Base-by-base conservation (phyloP, 352 stramenopile genomes). In the Phytophthora ramorum region DNA sequence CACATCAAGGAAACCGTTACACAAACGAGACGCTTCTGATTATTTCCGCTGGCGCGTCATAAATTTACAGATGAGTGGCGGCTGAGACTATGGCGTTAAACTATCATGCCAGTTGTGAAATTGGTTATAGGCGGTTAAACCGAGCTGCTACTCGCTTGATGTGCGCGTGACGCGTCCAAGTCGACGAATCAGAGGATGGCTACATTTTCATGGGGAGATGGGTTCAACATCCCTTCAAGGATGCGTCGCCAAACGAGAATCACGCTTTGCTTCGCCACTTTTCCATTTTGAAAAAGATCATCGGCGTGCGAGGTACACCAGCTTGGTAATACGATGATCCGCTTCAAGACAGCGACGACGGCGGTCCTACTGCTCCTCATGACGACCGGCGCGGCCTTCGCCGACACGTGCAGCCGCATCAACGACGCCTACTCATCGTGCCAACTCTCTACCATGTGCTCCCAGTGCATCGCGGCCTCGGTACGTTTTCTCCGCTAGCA, bases 381-480 rank as follows among this genome's bases (percentile, higher is more conserved):
- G 34, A n/a, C 44, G 43, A 5, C 28, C 19, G 8, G 22, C 35
- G 7, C 46, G 30, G 48, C 47, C 32, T 37, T 49, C 12, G 63
- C 58, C 7, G 75, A 78, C 30, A 50, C 52, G 8, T 89, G 80
- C 62, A 54, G 57, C 28, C 46, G 44, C 5, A 61, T 78, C 59
- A 82, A 76, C 51, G 59, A 26, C 40, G 49, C 69, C 10, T 67
- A 59, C 38, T 58, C 85, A 51, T 17, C 62, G 9, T 90, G 81
- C 64, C 66, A 87, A 40, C 63, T 82, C 28, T 66, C 69, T n/a
- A 28, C 48, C 17, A 76, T 82, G 52, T 90, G 81, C 55, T 24
- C 54, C 24, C 56, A 55, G 22, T 90, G 81, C 62, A 40, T 86
- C 13, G 53, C 34, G 20, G 63, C 73, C 3, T 71, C 60, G 45